Evolutionary conservation across 495 filamentous ascomycete genomes (phyloP).

Genomic region (Hypomontagnella submonticulosa): DNA sequence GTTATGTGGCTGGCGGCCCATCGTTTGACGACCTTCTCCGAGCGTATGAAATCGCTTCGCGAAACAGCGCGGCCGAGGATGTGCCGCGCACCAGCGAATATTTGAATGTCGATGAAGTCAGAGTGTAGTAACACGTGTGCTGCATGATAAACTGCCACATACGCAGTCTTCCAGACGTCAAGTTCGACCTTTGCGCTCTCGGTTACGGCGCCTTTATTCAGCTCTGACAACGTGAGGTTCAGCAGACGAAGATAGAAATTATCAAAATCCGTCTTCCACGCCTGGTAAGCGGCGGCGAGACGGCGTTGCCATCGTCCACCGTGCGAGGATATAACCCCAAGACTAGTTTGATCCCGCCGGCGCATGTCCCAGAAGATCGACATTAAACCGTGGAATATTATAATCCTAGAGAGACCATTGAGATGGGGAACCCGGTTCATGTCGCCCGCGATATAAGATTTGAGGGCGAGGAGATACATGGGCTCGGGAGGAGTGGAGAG

Average conservation of each 20-base stretch:
- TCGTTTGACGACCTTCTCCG: conserved; percentile 53
- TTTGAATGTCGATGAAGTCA: conserved; percentile 66
- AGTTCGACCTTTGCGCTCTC: conserved; percentile 51
- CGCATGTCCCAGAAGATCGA: conserved; percentile 66
- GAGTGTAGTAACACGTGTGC: conserved; percentile 62
- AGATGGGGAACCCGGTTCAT: conserved; percentile 49
- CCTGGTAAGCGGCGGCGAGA: conserved; percentile 61
- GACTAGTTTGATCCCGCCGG: conserved; percentile 65
- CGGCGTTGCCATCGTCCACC: conserved; percentile 62
- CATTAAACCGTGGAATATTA: conserved; percentile 67
- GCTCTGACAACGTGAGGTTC: conserved; percentile 49
- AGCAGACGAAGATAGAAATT: conserved; percentile 50
- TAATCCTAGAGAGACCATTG: conserved; percentile 59
- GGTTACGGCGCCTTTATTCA: conserved; percentile 17
- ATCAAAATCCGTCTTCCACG: conserved; percentile 66
- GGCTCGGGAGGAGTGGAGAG: conserved; percentile 46
- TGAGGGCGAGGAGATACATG: conserved; percentile 61
- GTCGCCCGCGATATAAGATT: conserved; percentile 61
- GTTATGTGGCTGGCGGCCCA: conserved; percentile 48
- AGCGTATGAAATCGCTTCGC: conserved; percentile 57
- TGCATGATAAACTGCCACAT: conserved; percentile 61
- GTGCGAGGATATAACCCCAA: conserved; percentile 49
- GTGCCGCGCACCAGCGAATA: conserved; percentile 63
- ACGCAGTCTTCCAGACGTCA: conserved; percentile 54
- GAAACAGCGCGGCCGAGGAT: conserved; percentile 63